phyloP scores from a whole-genome alignment of 2,329 filamentous ascomycete species.

The Atkinsonella texensis region DNA sequence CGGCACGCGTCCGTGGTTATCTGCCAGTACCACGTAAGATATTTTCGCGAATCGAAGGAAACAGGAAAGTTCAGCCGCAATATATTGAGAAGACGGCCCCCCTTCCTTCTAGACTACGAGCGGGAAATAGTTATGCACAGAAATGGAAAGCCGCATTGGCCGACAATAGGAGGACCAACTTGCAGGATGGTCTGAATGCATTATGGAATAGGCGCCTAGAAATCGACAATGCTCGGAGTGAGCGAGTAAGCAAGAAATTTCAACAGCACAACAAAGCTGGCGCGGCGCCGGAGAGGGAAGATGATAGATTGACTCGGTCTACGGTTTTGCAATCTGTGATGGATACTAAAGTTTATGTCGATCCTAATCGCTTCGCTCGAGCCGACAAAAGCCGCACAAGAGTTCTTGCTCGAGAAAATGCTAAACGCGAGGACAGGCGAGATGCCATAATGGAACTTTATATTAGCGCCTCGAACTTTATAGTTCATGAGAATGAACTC shows the following conservation, averaged over 20 bases:
- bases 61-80: constrained; percentile 46
- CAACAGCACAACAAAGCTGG: constrained; percentile 35
- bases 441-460: constrained; percentile 79
- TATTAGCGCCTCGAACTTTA: constrained; percentile 77
- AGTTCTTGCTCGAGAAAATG: constrained; percentile 27
- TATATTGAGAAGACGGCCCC: constrained; percentile 53
- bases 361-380: constrained; percentile 49
- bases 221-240: constrained; percentile 22
- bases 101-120: constrained; percentile 30
- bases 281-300: constrained; percentile 55
- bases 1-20: constrained; percentile 53
- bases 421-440: constrained; percentile 46
- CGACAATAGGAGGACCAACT: constrained; percentile 54
- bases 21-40: constrained; percentile 74
- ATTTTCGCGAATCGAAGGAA: constrained; percentile 48
- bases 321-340: constrained; percentile 43
- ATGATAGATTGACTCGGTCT: constrained; percentile 64
- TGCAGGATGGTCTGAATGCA: constrained; percentile 57
- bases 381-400: constrained; percentile 34
- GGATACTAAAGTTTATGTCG: constrained; percentile 40
- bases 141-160: constrained; percentile 67
- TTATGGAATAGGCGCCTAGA: constrained; percentile 54
- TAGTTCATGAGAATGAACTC: constrained; percentile 69
- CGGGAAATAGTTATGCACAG: constrained; percentile 26
- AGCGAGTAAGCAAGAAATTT: constrained; percentile 34